Base-by-base conservation (phyloP, 768 basidiomycete genomes). In the Leucocoprinus sp. region DNA sequence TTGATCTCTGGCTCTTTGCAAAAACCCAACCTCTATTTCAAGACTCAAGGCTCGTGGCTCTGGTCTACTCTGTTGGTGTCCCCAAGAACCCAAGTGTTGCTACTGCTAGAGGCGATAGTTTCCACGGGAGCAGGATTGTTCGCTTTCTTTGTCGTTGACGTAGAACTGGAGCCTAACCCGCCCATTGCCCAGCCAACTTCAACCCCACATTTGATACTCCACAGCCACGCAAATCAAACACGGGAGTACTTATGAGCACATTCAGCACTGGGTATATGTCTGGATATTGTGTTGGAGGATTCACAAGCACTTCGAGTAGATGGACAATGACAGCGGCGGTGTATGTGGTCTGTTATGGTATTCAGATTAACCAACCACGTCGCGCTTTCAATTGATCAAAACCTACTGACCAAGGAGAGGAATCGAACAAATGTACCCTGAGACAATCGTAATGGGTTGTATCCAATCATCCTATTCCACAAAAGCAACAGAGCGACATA, bases 231-330 rank as follows among this genome's bases (percentile, higher is more conserved):
- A 22, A 89, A 5, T 69, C 75, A 58, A 97, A 95, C 14, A 95
- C 78, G 1, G 80, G 83, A 1, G 83, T 84, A 56, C 82, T 80
- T 36, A 93, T 57, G 12, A 91, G 73, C 2, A 92, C 80, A 60
- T 96, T 97, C 29, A 92, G 67, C 0, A 93, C 90, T 0, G 84
- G 67, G 59, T 78, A 96, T 31, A 96, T 61, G 60, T 95, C 90
- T 0, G 90, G 93, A 52, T 90, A 86, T 49, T 83, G 80, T 4
- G 72, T 55, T 3, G 91, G 90, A 6, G 91, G 81, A 2, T 66
- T 29, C 24, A 85, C 36, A 5, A 79, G 24, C 23, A 75, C 31
- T 59, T 96, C 91, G 17, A 82, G 58, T 17, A 78, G 2, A 57
- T 93, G 89, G 7, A 93, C 61, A 1, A 59, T 19, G 4, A 73